Evolutionary conservation across 257 asterid genomes (phyloP).

Genomic region (Datura wrightii): DNA sequence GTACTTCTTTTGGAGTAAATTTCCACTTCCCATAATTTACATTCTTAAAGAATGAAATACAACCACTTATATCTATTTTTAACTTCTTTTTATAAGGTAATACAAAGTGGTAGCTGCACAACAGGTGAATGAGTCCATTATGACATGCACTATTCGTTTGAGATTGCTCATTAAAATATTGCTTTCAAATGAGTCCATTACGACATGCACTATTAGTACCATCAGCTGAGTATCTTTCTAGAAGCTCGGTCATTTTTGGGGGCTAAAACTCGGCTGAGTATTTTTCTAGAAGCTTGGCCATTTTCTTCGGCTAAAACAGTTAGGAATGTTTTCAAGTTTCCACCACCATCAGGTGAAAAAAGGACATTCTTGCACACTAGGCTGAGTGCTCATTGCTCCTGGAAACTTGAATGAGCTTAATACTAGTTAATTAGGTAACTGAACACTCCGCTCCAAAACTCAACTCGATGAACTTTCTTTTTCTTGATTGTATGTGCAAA

Average conservation of each 20-base stretch:
- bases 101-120: background rate
- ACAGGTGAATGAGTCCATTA: background rate
- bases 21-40: background rate
- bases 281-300: background rate
- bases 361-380: background rate
- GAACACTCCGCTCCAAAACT: background rate
- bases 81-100: background rate
- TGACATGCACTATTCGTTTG: background rate
- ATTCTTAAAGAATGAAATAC: background rate
- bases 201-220: background rate
- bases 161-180: background rate
- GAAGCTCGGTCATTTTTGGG: background rate
- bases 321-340: background rate
- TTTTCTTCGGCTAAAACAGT: background rate
- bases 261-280: background rate
- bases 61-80: background rate
- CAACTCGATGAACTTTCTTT: background rate
- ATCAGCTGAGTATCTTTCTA: background rate
- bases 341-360: constrained; percentile 12
- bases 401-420: background rate
- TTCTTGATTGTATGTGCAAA: background rate
- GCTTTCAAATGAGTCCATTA: background rate
- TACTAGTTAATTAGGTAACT: constrained; percentile 5
- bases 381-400: background rate
- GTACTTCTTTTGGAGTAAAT: constrained; percentile 1